Base-by-base conservation (phyloP, 2,329 filamentous ascomycete genomes). In the Monosporascus sp. region DNA sequence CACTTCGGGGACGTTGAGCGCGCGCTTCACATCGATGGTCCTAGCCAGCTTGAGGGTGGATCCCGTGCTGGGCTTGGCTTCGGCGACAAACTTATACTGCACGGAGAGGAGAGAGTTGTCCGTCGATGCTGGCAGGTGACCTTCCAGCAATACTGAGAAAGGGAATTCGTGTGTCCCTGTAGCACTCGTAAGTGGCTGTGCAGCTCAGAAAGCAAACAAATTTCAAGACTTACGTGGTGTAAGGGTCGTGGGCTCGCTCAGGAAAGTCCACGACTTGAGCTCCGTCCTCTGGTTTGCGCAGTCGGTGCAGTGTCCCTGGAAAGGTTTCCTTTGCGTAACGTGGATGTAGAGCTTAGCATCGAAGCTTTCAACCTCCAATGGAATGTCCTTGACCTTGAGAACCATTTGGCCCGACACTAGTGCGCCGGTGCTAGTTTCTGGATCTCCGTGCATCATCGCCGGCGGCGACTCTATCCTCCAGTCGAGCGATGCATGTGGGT, bases 141-240 rank as follows among this genome's bases (percentile, higher is more conserved):
- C 94, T 2, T 86, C 84, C 45, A 99, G 82, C 50, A 97, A 79
- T 61, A 91, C 87, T 62, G 91, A 96, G 72, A 97, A 96, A 48
- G 94, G 93, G 68, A 92, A 95, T 46, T 84, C 79, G 70, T 97
- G 91, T 49, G 79, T 73, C 56, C 87, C 86, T 71, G 66, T 61
- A 49, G 71, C 71, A 61, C 41, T 51, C 61, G 57, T 66, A 47
- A 66, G 66, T 55, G n/a, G 31, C 17, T 40, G 7, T 31, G n/a
- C 43, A 24, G 14, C 20, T 41, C 22, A 31, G 27, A 50, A 26
- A 38, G 7, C 24, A 48, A 50, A 24, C 17, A 48, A 20, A 14
- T 20, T 9, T 55, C 22, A 17, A 16, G 44, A 65, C 67, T 66
- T 70, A 71, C 82, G 82, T 66, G 76, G 78, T 55, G 68, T 67